These are phyloP conservation scores for Xylaria arbuscula DNA, from an alignment of 2,329 filamentous ascomycete species.

Conservation along the genomic window DNA sequence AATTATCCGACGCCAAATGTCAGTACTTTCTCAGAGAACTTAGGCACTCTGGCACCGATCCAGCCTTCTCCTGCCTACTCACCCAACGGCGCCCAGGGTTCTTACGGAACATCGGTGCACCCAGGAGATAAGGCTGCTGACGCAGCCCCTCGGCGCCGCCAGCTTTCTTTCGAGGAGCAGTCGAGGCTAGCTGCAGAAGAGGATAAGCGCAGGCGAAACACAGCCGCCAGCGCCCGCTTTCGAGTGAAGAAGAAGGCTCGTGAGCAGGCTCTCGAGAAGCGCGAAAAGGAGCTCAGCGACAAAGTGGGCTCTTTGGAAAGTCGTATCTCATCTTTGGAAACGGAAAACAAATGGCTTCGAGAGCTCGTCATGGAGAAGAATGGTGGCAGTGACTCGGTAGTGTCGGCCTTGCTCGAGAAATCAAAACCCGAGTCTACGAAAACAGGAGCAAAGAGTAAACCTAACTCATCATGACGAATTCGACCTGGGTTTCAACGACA, in stretches of 20 bases:
- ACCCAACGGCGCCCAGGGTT: constrained; percentile 52
- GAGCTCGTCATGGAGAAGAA: constrained; percentile 88
- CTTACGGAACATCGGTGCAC: constrained; percentile 48
- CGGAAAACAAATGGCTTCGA: constrained; percentile 56
- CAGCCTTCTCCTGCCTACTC: constrained; percentile 64
- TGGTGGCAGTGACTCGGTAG: constrained; percentile 66
- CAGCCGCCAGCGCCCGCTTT: constrained; percentile 88
- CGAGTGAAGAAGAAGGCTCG: constrained; percentile 96
- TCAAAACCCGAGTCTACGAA: constrained; percentile 53
- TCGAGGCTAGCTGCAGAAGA: constrained; percentile 83
- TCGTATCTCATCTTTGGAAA: constrained; percentile 74
- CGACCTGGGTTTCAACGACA: constrained; percentile 11
- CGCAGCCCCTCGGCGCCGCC: constrained; percentile 56
- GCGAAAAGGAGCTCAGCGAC: constrained; percentile 84
- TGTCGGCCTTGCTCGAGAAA: constrained; percentile 64
- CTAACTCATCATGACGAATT: constrained; percentile 33
- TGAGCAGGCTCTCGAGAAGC: constrained; percentile 84
- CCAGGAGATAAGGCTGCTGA: constrained; percentile 57
- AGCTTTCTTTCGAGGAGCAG: constrained; percentile 73
- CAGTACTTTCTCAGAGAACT: constrained; percentile 57
- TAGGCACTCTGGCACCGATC: constrained; percentile 60
- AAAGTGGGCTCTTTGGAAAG: constrained; percentile 79
- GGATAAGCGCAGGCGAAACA: constrained; percentile 90
- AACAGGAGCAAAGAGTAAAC: constrained; percentile 35
- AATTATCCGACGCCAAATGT: constrained; percentile 63